phyloP scores from a whole-genome alignment of 2,329 filamentous ascomycete genomes.

The Neofusicoccum umdonicola region DNA sequence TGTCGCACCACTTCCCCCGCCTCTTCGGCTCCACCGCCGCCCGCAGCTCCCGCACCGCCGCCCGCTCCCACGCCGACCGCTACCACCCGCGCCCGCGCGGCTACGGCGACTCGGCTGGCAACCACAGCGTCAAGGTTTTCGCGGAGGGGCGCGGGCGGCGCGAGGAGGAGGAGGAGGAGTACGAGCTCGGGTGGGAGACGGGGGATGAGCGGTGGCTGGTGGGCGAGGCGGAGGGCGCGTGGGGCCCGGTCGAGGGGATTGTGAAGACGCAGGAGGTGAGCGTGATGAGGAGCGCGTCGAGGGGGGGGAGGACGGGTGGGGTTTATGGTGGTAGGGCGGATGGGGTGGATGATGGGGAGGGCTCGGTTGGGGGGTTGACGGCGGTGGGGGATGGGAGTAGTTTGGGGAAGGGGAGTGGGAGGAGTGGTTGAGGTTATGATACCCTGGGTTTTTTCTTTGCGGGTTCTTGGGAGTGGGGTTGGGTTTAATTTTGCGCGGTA shows the following conservation, averaged over 20 bases:
- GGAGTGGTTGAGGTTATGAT: not conserved
- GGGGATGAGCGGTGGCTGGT: not conserved
- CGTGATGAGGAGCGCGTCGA: not conserved
- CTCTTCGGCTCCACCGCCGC: not conserved
- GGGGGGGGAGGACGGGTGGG: not conserved
- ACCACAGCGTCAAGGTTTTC: not conserved
- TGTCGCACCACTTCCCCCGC: conserved; percentile 18
- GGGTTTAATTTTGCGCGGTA: too few relatives aligned
- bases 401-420: not conserved
- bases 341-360: not conserved
- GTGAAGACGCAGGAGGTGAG: not conserved
- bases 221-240: not conserved
- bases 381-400: not conserved
- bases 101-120: not conserved
- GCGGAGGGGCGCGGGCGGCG: not conserved
- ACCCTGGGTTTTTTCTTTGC: too few relatives aligned
- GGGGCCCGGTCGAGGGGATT: not conserved
- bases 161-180: not conserved
- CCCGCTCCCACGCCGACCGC: not conserved
- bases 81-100: not conserved
- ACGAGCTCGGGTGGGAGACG: not conserved
- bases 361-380: not conserved
- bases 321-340: too few relatives aligned
- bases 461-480: too few relatives aligned
- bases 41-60: not conserved